A percentile compares a stretch with the other conserved stretches of the same genome.
These are phyloP conservation scores for Graphilbum sp. DNA, from an alignment of 2,329 filamentous ascomycete species.

Conservation along the genomic window DNA sequence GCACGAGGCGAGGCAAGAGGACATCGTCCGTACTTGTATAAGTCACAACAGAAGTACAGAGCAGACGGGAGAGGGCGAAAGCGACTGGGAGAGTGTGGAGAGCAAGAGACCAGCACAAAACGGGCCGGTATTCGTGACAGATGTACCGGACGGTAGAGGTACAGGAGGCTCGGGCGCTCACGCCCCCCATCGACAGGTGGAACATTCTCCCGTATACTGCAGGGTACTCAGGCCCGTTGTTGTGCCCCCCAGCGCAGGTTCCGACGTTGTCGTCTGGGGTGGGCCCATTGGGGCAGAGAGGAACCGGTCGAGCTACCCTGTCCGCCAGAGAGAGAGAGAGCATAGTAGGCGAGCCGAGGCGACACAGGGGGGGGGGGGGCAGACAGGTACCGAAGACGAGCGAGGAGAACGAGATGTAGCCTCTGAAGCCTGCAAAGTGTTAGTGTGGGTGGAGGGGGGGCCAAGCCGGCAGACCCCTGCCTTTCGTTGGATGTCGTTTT, in stretches of 20 bases:
- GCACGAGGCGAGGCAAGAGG: neutral
- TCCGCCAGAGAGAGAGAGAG: neutral
- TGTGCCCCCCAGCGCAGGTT: no score
- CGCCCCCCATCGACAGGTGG: no score
- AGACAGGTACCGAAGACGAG: neutral
- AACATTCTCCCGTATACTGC: no score
- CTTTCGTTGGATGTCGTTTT: constrained; percentile 3
- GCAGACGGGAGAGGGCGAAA: neutral
- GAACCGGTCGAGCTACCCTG: neutral
- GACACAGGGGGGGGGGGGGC: neutral
- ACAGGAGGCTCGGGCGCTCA: no score
- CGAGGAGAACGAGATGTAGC: neutral
- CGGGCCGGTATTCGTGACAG: no score
- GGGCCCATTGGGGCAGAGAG: neutral
- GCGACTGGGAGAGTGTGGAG: no score
- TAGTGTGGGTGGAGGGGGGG: constrained; percentile 4
- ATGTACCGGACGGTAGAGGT: no score
- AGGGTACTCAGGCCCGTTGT: no score
- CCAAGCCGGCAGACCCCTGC: constrained; percentile 2
- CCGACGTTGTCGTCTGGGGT: no score
- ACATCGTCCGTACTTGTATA: neutral
- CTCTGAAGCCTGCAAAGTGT: neutral
- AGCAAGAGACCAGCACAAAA: no score
- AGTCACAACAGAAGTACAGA: neutral
- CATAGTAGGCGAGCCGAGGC: neutral